A percentile compares a stretch with the other conserved stretches of the same genome.
These are phyloP conservation scores for Termitomyces sp. DNA, from an alignment of 768 basidiomycete genomes.

Conservation along the genomic window DNA sequence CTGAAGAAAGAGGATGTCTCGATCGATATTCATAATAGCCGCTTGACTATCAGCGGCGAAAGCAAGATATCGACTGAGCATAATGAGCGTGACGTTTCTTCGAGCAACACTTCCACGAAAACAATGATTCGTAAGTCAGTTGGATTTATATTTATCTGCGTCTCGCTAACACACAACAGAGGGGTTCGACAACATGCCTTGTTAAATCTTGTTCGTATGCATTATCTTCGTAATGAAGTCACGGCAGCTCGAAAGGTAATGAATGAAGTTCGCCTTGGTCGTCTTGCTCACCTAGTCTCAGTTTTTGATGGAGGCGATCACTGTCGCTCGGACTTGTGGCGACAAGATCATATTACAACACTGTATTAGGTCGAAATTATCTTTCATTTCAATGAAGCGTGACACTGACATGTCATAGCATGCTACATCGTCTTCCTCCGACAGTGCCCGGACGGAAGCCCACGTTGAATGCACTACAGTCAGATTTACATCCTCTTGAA, in stretches of 20 bases:
- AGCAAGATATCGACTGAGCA: constrained; percentile 25
- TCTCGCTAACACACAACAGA: constrained; percentile 31
- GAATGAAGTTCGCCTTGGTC: not conserved
- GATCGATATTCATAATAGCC: constrained; percentile 44
- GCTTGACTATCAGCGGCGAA: constrained; percentile 47
- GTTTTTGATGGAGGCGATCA: constrained; percentile 76
- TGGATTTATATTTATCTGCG: not conserved
- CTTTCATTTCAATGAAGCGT: not conserved
- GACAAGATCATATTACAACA: constrained; percentile 75
- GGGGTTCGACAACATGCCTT: constrained; percentile 79
- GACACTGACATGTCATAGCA: constrained; percentile 34
- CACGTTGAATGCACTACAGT: constrained; percentile 68
- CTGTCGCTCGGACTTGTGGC: constrained; percentile 67
- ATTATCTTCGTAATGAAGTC: constrained; percentile 68
- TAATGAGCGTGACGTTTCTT: constrained; percentile 56
- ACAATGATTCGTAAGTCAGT: constrained; percentile 67
- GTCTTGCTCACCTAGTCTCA: constrained; percentile 23
- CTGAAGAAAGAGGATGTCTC: constrained; percentile 44
- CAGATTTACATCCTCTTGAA: constrained; percentile 73
- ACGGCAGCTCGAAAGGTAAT: constrained; percentile 64
- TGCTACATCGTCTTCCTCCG: constrained; percentile 69
- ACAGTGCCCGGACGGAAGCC: constrained; percentile 43
- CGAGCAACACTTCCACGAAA: constrained; percentile 81
- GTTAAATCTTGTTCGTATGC: constrained; percentile 73
- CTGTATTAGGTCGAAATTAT: constrained; percentile 60